These are phyloP conservation scores for Phytophthora cryptogea DNA, from an alignment of 352 stramenopile genomes.

Conservation along the genomic window DNA sequence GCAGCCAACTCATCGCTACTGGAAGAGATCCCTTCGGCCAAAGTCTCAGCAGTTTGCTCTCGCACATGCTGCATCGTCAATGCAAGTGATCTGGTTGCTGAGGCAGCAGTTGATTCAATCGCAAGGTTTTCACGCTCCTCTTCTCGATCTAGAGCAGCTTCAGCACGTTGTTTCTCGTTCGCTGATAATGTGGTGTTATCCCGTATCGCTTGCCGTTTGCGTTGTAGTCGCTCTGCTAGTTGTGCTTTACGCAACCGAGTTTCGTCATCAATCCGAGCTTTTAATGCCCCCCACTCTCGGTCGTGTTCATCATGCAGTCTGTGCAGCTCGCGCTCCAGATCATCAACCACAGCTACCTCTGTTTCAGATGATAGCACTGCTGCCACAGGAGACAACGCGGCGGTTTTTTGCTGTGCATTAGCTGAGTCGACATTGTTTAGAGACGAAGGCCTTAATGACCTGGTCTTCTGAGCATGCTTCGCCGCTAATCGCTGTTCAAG, in stretches of 20 bases:
- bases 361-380: slow-evolving; percentile 4
- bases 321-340: slow-evolving; percentile 28
- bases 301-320: slow-evolving; percentile 41
- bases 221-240: slow-evolving; percentile 38
- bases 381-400: background rate
- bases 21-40: slow-evolving; percentile 19
- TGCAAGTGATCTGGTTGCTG: slow-evolving; percentile 15
- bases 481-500: slow-evolving; percentile 31
- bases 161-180: slow-evolving; percentile 8
- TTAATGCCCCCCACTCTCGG: slow-evolving; percentile 33
- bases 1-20: slow-evolving; percentile 26
- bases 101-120: slow-evolving; percentile 26
- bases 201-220: slow-evolving; percentile 32
- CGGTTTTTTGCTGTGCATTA: background rate
- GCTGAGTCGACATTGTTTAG: background rate
- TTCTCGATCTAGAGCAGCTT: slow-evolving; percentile 28
- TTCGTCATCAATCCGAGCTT: slow-evolving; percentile 39
- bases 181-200: slow-evolving; percentile 15
- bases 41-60: slow-evolving; percentile 10
- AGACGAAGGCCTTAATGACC: background rate
- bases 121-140: slow-evolving; percentile 12
- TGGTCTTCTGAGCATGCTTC: slow-evolving; percentile 13
- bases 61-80: slow-evolving; percentile 18
- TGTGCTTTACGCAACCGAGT: slow-evolving; percentile 34
- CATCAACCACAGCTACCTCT: slow-evolving; percentile 16